phyloP scores from a whole-genome alignment of 2,329 filamentous ascomycete genomes.

The Penicillium paneum region DNA sequence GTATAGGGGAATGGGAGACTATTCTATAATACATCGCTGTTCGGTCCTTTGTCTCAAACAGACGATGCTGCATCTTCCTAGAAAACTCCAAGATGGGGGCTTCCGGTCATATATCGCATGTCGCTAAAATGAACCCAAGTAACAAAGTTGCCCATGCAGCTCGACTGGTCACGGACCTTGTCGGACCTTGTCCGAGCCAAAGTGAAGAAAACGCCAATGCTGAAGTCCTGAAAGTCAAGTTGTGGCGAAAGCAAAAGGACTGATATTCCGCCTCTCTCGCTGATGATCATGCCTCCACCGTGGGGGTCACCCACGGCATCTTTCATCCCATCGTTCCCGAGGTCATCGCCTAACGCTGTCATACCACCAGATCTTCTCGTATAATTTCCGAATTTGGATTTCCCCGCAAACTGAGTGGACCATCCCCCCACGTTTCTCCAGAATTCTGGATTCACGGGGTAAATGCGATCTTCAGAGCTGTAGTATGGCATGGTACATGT shows the following conservation, averaged over 20 bases:
- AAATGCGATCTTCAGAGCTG: background rate
- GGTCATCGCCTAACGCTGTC: background rate
- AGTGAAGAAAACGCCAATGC: background rate
- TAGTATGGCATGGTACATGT: background rate
- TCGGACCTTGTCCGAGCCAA: slow-evolving; percentile 6
- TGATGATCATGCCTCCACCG: background rate
- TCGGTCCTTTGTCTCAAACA: background rate
- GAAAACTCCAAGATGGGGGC: background rate
- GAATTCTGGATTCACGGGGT: slow-evolving; percentile 6
- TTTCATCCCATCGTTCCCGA: background rate
- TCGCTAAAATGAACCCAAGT: background rate
- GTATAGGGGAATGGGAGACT: background rate
- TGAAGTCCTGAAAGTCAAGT: background rate
- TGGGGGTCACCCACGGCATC: background rate
- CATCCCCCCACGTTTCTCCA: slow-evolving; percentile 11
- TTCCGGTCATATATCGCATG: background rate
- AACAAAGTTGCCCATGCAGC: background rate
- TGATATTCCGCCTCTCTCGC: background rate
- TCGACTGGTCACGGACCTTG: background rate
- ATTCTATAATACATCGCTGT: background rate
- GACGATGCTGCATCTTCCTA: background rate
- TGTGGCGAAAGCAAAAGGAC: background rate
- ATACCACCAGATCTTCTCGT: background rate
- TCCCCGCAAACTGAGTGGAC: slow-evolving; percentile 9
- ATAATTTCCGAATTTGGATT: background rate